phyloP scores from a whole-genome alignment of 352 stramenopile genomes.

The Phytophthora sojae region DNA sequence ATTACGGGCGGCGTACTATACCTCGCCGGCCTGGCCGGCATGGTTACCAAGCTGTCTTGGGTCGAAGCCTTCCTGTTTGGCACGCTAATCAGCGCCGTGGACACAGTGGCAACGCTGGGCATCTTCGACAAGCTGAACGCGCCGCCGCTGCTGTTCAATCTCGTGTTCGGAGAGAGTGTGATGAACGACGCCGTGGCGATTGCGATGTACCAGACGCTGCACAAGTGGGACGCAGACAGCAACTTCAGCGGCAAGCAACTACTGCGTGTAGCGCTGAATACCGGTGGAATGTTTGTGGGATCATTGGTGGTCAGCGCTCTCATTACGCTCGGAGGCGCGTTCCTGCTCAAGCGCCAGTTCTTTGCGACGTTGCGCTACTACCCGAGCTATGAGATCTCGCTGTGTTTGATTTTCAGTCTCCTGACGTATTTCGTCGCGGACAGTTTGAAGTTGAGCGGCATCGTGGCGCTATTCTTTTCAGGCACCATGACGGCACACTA shows the following conservation, averaged over 20 bases:
- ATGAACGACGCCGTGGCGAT: slow-evolving; percentile 96
- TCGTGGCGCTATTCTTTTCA: slow-evolving; percentile 95
- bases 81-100: slow-evolving; percentile 93
- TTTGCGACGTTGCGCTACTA: slow-evolving; percentile 82
- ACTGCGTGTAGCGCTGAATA: slow-evolving; percentile 70
- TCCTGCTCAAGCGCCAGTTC: slow-evolving; percentile 77
- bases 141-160: slow-evolving; percentile 93
- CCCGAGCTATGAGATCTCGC: slow-evolving; percentile 88
- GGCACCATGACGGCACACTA: slow-evolving; percentile 91
- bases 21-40: slow-evolving; percentile 59
- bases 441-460: slow-evolving; percentile 87
- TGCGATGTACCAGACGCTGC: slow-evolving; percentile 93
- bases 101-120: slow-evolving; percentile 93
- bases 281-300: slow-evolving; percentile 79
- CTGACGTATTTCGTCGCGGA: slow-evolving; percentile 88
- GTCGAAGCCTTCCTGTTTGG: slow-evolving; percentile 94
- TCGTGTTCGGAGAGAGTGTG: slow-evolving; percentile 95
- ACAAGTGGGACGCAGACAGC: slow-evolving; percentile 87
- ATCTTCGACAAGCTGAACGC: slow-evolving; percentile 93
- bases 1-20: slow-evolving; percentile 81
- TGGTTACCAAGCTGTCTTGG: slow-evolving; percentile 85
- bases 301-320: slow-evolving; percentile 71
- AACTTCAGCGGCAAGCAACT: slow-evolving; percentile 72
- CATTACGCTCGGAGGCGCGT: slow-evolving; percentile 81
- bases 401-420: slow-evolving; percentile 88